A percentile compares a stretch with the other conserved stretches of the same genome.
These are phyloP conservation scores for Blastomyces emzantsi DNA, from an alignment of 2,329 filamentous ascomycete species.

Conservation along the genomic window DNA sequence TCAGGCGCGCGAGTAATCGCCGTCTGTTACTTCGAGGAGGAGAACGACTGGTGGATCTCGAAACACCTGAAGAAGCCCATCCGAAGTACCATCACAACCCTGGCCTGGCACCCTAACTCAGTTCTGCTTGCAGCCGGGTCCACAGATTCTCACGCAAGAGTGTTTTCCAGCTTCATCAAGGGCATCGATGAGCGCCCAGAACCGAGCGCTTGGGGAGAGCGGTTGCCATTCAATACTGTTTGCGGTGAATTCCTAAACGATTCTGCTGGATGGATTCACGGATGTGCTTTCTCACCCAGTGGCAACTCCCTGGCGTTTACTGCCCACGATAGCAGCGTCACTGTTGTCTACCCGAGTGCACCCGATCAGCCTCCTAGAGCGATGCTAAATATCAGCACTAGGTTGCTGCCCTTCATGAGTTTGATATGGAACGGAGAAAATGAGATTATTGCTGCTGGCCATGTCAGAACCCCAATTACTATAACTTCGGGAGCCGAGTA, in stretches of 20 bases:
- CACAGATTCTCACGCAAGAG: slow-evolving; percentile 92
- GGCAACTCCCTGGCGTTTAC: slow-evolving; percentile 91
- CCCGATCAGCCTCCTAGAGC: slow-evolving; percentile 85
- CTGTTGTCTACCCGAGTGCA: slow-evolving; percentile 85
- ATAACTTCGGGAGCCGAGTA: not conserved
- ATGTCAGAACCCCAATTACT: slow-evolving; percentile 41
- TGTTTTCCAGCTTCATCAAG: slow-evolving; percentile 95
- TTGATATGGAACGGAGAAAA: slow-evolving; percentile 85
- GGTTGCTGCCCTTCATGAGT: slow-evolving; percentile 84
- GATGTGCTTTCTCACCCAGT: slow-evolving; percentile 83
- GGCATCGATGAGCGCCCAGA: slow-evolving; percentile 80
- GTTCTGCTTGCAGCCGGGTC: slow-evolving; percentile 89
- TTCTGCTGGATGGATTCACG: slow-evolving; percentile 93
- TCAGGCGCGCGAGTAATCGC: slow-evolving; percentile 93
- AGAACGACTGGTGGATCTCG: slow-evolving; percentile 99
- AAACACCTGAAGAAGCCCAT: slow-evolving; percentile 99
- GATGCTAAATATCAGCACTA: slow-evolving; percentile 82
- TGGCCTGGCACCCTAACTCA: slow-evolving; percentile 96
- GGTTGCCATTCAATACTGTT: slow-evolving; percentile 94
- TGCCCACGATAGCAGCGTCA: slow-evolving; percentile 92
- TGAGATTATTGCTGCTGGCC: slow-evolving; percentile 91
- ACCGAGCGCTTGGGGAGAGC: slow-evolving; percentile 85
- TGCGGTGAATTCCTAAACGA: slow-evolving; percentile 96
- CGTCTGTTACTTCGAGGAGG: slow-evolving; percentile 97
- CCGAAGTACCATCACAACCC: slow-evolving; percentile 87